Evolutionary conservation across 1,284 basidiomycete species (phyloP).

Genomic region (Pseudozyma sp.): DNA sequence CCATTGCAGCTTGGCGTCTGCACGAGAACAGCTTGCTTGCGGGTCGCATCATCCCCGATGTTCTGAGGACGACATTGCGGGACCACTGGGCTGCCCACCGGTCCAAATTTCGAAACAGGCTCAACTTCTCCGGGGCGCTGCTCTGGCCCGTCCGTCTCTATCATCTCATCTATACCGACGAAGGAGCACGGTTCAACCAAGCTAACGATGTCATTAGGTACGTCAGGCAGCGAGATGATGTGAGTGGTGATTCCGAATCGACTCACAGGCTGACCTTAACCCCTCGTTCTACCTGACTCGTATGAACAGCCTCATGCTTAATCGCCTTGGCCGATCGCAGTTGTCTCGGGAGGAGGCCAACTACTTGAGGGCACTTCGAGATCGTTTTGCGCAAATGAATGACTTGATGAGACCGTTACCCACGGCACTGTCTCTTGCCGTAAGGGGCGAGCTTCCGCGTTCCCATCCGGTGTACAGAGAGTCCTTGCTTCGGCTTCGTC

Average conservation of each 20-base stretch:
- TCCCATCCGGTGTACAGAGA: not conserved
- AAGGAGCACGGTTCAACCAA: constrained; percentile 11
- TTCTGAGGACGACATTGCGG: not conserved
- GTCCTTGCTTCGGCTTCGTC: not conserved
- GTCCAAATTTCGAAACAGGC: not conserved
- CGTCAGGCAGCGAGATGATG: not conserved
- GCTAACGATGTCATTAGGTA: constrained; percentile 11
- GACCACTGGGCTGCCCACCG: not conserved
- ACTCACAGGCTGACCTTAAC: not conserved
- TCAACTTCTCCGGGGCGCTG: not conserved
- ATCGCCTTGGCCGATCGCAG: not conserved
- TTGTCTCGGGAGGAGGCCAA: not conserved
- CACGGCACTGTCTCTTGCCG: not conserved
- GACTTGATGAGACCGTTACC: constrained; percentile 15
- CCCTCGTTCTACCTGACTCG: not conserved
- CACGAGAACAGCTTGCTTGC: constrained; percentile 1
- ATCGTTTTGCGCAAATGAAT: constrained; percentile 7
- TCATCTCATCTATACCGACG: constrained; percentile 5
- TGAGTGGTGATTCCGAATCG: no score
- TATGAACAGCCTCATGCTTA: constrained; percentile 8
- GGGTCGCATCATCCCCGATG: not conserved
- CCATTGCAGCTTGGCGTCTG: constrained; percentile 16
- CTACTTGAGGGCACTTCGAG: constrained; percentile 14
- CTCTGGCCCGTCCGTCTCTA: not conserved
- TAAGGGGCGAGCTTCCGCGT: not conserved